phyloP scores from a whole-genome alignment of 306 rosid species.

The Fragaria vesca region DNA sequence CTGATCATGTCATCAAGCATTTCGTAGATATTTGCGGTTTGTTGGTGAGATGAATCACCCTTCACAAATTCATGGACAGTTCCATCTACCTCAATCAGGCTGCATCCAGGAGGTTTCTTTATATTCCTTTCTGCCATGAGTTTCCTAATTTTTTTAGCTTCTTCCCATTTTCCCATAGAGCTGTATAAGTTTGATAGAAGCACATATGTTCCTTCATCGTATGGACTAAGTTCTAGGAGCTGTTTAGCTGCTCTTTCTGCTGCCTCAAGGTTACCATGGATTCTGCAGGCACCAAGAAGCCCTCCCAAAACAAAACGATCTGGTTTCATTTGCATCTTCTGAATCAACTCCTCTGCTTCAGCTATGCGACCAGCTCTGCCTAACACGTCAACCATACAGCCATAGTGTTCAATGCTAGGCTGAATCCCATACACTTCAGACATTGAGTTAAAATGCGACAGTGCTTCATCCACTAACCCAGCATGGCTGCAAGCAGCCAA shows the following conservation, averaged over 20 bases:
- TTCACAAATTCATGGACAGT: conserved; percentile 25
- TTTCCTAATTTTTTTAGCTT: conserved; percentile 14
- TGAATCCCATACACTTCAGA: conserved; percentile 4
- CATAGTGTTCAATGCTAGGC: conserved; percentile 22
- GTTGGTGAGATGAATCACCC: conserved; percentile 22
- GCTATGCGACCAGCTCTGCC: conserved; percentile 16
- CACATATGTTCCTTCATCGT: conserved; percentile 23
- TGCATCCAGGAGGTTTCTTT: conserved; percentile 17
- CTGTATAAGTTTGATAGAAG: conserved; percentile 28
- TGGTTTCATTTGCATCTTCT: conserved; percentile 10
- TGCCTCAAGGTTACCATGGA: conserved; percentile 24
- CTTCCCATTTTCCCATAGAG: conserved; percentile 29
- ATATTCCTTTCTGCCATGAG: conserved; percentile 25
- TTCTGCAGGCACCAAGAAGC: conserved; percentile 30
- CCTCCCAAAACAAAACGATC: conserved; percentile 21
- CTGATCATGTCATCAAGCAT: conserved; percentile 30
- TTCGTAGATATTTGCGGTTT: conserved; percentile 2
- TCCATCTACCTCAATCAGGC: conserved; percentile 23
- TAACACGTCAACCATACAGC: conserved; percentile 23
- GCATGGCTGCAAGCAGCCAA: conserved; percentile 28
- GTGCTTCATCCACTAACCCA: conserved; percentile 13
- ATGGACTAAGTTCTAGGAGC: conserved; percentile 17
- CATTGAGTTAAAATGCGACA: conserved; percentile 13
- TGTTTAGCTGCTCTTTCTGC: conserved; percentile 30
- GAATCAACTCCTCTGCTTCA: conserved; percentile 26